Conservation (phyloP, 2,329 filamentous ascomycete genomes). For the Pyrenophora teres region DNA sequence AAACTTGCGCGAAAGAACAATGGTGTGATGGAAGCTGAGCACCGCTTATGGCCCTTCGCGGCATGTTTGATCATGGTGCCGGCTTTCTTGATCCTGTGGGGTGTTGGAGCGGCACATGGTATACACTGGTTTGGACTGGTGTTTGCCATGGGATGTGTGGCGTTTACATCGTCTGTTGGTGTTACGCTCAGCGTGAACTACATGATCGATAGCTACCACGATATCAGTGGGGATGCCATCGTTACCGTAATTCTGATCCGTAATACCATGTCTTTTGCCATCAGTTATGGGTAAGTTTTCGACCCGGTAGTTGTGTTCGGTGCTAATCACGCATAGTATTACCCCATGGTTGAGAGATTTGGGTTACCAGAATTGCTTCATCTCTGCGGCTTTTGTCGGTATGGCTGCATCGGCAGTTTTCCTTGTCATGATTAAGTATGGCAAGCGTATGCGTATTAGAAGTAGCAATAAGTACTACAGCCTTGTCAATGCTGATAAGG, state of each 20-base stretch:
- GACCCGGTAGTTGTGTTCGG: no score
- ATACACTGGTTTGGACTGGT: constrained; percentile 58
- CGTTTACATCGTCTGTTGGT: constrained; percentile 42
- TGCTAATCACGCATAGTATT: constrained; percentile 27
- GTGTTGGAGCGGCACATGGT: constrained; percentile 55
- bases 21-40: constrained; percentile 49
- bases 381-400: constrained; percentile 51
- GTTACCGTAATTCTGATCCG: constrained; percentile 57
- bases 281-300: constrained; percentile 52
- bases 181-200: constrained; percentile 53
- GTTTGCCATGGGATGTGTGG: constrained; percentile 51
- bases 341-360: constrained; percentile 53
- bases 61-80: constrained; percentile 51
- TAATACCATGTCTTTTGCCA: constrained; percentile 57
- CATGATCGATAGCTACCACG: constrained; percentile 56
- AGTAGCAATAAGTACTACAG: constrained; percentile 42
- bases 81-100: constrained; percentile 55
- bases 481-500: constrained; percentile 28
- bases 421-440: constrained; percentile 56
- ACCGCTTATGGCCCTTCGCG: constrained; percentile 49
- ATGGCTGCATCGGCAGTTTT: constrained; percentile 48
- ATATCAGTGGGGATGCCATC: constrained; percentile 55
- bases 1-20: constrained; percentile 44
- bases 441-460: constrained; percentile 46
- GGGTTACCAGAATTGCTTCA: constrained; percentile 52